Evolutionary conservation across 805 yeast species (phyloP).

Genomic region (Cyberlindnera meyerae): DNA sequence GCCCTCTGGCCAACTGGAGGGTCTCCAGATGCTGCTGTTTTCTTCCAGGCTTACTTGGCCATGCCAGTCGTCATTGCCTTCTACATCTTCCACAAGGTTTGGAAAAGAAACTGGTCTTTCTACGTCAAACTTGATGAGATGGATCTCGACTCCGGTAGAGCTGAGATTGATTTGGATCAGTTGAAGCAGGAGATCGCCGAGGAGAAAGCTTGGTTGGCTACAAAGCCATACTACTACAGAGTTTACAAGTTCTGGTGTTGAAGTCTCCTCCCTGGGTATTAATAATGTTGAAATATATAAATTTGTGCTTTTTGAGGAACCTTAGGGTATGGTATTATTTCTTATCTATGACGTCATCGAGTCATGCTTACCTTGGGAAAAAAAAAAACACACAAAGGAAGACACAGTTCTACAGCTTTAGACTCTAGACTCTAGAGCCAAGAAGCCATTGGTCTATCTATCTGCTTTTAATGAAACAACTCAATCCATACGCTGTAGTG

Average conservation of each 20-base stretch:
- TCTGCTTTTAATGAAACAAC: no score
- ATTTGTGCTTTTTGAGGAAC: no score
- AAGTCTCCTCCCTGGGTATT: no score
- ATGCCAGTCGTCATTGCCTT: constrained; percentile 35
- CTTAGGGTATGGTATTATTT: no score
- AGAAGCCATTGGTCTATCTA: no score
- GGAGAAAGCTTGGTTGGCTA: constrained; percentile 45
- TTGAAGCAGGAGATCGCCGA: constrained; percentile 50
- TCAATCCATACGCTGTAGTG: no score
- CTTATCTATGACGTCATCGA: no score
- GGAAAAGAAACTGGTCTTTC: constrained; percentile 35
- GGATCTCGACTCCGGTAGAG: constrained; percentile 59
- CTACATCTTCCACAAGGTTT: constrained; percentile 36
- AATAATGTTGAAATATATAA: no score
- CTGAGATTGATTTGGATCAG: constrained; percentile 52
- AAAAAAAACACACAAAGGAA: no score
- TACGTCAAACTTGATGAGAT: constrained; percentile 42
- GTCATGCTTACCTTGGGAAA: no score
- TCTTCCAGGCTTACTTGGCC: constrained; percentile 37
- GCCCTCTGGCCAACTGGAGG: constrained; percentile 26
- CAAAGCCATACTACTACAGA: constrained; percentile 43
- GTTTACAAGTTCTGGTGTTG: constrained; percentile 47
- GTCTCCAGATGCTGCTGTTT: constrained; percentile 24
- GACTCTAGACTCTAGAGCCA: no score
- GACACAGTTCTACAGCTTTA: no score